These are phyloP conservation scores for Yamadazyma jaroonii DNA, from an alignment of 1,139 yeast genomes.

Conservation along the genomic window DNA sequence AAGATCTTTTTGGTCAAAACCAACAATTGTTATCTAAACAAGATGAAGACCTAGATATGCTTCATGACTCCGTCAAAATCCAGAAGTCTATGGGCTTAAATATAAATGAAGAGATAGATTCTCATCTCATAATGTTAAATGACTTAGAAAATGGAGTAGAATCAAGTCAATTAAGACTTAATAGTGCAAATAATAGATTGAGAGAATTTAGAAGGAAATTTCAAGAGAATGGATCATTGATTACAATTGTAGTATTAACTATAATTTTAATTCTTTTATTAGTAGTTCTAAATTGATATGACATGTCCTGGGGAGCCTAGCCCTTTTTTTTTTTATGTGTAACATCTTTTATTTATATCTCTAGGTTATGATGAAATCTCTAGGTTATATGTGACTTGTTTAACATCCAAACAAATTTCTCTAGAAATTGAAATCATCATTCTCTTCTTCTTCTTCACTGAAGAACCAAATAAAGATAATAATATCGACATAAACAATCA, in stretches of 20 bases:
- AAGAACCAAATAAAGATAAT: constrained; percentile 71
- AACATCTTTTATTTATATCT: no score
- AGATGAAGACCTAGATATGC: constrained; percentile 56
- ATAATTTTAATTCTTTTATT: constrained; percentile 56
- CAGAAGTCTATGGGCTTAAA: constrained; percentile 65
- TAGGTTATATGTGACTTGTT: no score
- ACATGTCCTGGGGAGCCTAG: no score
- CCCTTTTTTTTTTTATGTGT: no score
- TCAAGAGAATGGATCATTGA: constrained; percentile 69
- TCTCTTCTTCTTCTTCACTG: constrained; percentile 51
- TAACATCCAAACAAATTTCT: no score
- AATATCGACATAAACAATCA: constrained; percentile 68
- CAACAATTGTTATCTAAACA: constrained; percentile 64
- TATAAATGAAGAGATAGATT: constrained; percentile 65
- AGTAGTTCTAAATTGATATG: constrained; percentile 53
- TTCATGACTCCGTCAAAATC: constrained; percentile 59
- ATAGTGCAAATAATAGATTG: constrained; percentile 54
- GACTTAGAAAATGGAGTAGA: constrained; percentile 73
- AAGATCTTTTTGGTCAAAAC: constrained; percentile 61
- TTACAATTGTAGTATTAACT: constrained; percentile 63
- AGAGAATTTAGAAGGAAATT: constrained; percentile 53
- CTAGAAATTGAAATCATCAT: constrained; percentile 52
- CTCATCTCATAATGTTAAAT: constrained; percentile 64
- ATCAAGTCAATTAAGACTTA: constrained; percentile 47
- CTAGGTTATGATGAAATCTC: no score